Evolutionary conservation across 179 eudicot species (phyloP).

Genomic region (Amaranthus tricolor): DNA sequence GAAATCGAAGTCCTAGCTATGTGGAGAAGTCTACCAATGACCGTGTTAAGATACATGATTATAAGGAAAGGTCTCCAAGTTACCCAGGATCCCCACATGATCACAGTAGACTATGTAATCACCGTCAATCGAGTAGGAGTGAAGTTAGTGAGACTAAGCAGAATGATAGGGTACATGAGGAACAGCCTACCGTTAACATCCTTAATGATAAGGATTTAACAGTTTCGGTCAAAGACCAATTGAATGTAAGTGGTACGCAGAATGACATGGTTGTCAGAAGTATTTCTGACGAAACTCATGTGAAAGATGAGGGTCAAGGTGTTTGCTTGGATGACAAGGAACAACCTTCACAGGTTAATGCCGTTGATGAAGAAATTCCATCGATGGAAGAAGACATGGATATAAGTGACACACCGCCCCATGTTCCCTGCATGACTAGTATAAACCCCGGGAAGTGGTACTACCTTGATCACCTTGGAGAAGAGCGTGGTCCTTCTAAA

Average conservation of each 20-base stretch:
- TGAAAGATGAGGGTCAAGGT: slow-evolving; percentile 38
- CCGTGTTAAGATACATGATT: slow-evolving; percentile 47
- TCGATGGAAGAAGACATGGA: slow-evolving; percentile 99
- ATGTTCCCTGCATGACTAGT: slow-evolving; percentile 49
- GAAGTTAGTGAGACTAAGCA: slow-evolving; percentile 51
- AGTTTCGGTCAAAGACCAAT: slow-evolving; percentile 36
- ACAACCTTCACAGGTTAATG: slow-evolving; percentile 35
- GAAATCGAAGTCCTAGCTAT: slow-evolving; percentile 61
- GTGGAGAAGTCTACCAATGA: slow-evolving; percentile 64
- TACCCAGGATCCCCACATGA: slow-evolving; percentile 52
- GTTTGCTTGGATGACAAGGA: slow-evolving; percentile 31
- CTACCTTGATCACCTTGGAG: slow-evolving; percentile 76
- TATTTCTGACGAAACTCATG: slow-evolving; percentile 22
- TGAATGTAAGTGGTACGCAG: slow-evolving; percentile 32
- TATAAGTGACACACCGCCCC: slow-evolving; percentile 96
- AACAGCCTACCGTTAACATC: slow-evolving; percentile 43
- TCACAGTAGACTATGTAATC: slow-evolving; percentile 37
- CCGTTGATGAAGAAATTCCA: slow-evolving; percentile 52
- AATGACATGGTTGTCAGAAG: slow-evolving; percentile 39
- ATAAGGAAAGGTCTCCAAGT: slow-evolving; percentile 47
- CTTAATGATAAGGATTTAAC: slow-evolving; percentile 30
- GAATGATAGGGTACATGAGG: slow-evolving; percentile 45
- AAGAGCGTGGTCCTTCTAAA: slow-evolving; percentile 79
- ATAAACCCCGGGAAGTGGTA: slow-evolving; percentile 70
- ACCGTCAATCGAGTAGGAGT: slow-evolving; percentile 36